Evolutionary conservation across 108 stramenopile species (phyloP), one percentile per base, ranked within the genome.

Genomic region (Skeletonema potamos): DNA sequence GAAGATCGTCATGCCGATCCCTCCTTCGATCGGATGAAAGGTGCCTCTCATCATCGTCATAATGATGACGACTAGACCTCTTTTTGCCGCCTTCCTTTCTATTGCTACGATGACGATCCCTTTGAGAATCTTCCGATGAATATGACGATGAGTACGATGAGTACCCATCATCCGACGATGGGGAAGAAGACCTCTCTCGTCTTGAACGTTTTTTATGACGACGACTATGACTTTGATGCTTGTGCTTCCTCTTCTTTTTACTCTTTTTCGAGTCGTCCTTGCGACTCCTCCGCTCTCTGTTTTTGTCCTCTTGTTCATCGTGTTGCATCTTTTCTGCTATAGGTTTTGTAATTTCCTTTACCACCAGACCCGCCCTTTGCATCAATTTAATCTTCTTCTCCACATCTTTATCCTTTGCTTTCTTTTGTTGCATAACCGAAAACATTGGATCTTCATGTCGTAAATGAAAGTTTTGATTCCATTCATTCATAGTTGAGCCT

Each of bases 401-500:
- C 26, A 63, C 67, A 22, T 88, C 73, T 27, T 71, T 66, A 20
- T 67, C 28, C 51, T 88, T 82, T 36, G 85, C 82, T 32, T 65
- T 58, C 62, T 84, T 48, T 37, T 82, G 73, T 66, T 85, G 81
- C 28, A 66, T 58, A 17, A 95, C 92, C 4, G 76, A 54, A 74
- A 82, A 95, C 94, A 95, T 95, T 59, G 90, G 93, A 82, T 95
- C 94, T 65, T 95, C 94, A 24, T 86, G 71, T 4, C 89, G 74
- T 62, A 88, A 36, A 46, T 88, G 92, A 82, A 93, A 92, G 20
- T 75, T 64, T 73, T 87, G 84, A 58, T 92, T 95, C 54, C 86
- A 79, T 12, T 89, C 88, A 20, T 32, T 54, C 20, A 18, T 32
- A 9, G 60, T 34, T 13, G 28, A n/a, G 7, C 7, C 28, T 8